phyloP scores from a whole-genome alignment of 2,329 filamentous ascomycete species.

The Penicillium sp. region DNA sequence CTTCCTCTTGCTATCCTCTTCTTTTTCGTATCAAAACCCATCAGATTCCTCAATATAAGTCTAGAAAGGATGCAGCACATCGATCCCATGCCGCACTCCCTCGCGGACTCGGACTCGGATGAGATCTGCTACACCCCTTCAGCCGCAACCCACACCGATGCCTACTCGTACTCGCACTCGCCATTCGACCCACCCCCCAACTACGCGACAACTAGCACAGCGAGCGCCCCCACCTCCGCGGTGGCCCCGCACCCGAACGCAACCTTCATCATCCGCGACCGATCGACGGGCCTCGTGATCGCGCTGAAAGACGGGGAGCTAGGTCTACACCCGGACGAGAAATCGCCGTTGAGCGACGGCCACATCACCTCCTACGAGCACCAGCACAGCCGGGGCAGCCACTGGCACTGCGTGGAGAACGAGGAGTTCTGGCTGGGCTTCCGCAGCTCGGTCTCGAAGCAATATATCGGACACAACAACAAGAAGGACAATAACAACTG shows the following conservation, averaged over 20 bases:
- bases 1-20: neutral
- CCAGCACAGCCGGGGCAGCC: neutral
- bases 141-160: too few relatives aligned
- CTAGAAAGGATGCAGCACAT: too few relatives aligned
- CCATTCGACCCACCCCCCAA: too few relatives aligned
- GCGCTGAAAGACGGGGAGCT: neutral
- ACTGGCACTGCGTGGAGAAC: constrained; percentile 3
- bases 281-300: neutral
- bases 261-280: constrained; percentile 1
- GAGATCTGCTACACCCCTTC: too few relatives aligned
- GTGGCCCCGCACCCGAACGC: neutral
- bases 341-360: neutral
- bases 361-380: neutral
- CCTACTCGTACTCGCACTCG: too few relatives aligned
- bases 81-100: too few relatives aligned
- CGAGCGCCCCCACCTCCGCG: too few relatives aligned
- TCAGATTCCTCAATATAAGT: too few relatives aligned
- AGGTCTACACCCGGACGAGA: neutral
- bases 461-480: neutral
- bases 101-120: too few relatives aligned
- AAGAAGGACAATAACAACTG: neutral
- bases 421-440: neutral
- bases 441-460: neutral
- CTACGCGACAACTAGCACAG: too few relatives aligned
- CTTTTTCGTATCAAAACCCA: neutral